Evolutionary conservation across 83 land plant species (phyloP).

Genomic region (Diphasiastrum complanatum): DNA sequence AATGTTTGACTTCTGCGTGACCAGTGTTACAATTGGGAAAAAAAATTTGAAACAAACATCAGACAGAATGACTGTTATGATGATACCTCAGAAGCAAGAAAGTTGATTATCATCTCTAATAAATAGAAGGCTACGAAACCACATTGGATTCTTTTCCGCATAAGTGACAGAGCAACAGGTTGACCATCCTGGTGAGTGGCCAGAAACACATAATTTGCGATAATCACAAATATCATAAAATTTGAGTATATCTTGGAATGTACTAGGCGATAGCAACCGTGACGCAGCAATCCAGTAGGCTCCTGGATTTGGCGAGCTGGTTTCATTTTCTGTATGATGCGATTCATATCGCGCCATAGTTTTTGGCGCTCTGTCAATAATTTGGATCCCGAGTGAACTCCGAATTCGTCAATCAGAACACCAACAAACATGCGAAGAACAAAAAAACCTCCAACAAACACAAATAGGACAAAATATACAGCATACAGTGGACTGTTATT

Average conservation of each 20-base stretch:
- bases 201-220: background rate
- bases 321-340: background rate
- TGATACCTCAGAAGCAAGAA: conserved; percentile 2
- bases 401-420: conserved; percentile 9
- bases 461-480: conserved; percentile 2
- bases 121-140: background rate
- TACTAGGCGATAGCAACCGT: background rate
- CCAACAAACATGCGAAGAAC: background rate
- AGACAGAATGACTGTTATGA: background rate
- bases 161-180: background rate
- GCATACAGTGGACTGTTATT: conserved; percentile 3
- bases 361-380: conserved; percentile 11
- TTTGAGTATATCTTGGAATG: background rate
- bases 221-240: background rate
- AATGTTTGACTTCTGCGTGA: no score
- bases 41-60: background rate
- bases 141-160: background rate
- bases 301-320: background rate
- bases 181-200: conserved; percentile 2
- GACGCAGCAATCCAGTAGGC: background rate
- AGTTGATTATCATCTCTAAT: background rate
- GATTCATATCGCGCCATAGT: conserved; percentile 14
- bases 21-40: background rate
- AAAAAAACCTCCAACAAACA: no score
- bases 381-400: conserved; percentile 3